Percentiles rank a stretch among this genome's conserved stretches.
These are phyloP conservation scores for Heracleum sosnowskyi DNA, from an alignment of 129 eudicot species.

Conservation along the genomic window DNA sequence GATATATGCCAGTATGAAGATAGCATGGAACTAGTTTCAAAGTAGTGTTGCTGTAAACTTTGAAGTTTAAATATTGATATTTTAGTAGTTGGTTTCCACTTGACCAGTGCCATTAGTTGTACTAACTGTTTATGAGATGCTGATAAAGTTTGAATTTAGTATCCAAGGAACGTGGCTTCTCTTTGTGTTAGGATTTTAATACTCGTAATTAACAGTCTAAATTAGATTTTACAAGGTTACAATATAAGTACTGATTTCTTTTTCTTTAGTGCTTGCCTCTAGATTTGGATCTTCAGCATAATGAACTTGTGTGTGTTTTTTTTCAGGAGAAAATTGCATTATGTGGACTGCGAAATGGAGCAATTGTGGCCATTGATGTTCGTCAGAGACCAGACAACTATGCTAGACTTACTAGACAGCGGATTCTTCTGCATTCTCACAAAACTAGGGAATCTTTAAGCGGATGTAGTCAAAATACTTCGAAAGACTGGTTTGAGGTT, in stretches of 20 bases:
- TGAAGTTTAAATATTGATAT: neutral
- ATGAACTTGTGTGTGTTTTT: neutral
- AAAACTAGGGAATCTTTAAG: slow-evolving; percentile 19
- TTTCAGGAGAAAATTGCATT: slow-evolving; percentile 50
- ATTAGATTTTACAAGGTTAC: neutral
- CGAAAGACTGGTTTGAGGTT: slow-evolving; percentile 50
- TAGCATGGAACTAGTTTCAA: neutral
- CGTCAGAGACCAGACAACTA: slow-evolving; percentile 55
- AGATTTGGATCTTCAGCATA: neutral
- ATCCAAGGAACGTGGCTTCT: neutral
- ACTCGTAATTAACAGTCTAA: neutral
- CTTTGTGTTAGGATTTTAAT: neutral
- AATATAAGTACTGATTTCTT: neutral
- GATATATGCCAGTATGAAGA: neutral
- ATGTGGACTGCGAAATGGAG: slow-evolving; percentile 91
- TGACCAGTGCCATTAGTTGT: neutral
- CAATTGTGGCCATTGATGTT: slow-evolving; percentile 60
- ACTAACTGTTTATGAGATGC: neutral
- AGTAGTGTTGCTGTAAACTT: neutral
- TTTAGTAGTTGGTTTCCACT: neutral
- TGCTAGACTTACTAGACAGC: slow-evolving; percentile 36
- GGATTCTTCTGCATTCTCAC: slow-evolving; percentile 27
- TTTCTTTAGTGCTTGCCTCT: neutral
- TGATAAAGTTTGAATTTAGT: neutral
- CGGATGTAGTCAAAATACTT: slow-evolving; percentile 24